Conservation (phyloP, 1,139 yeast species). For the Geotrichum macrosporum region DNA sequence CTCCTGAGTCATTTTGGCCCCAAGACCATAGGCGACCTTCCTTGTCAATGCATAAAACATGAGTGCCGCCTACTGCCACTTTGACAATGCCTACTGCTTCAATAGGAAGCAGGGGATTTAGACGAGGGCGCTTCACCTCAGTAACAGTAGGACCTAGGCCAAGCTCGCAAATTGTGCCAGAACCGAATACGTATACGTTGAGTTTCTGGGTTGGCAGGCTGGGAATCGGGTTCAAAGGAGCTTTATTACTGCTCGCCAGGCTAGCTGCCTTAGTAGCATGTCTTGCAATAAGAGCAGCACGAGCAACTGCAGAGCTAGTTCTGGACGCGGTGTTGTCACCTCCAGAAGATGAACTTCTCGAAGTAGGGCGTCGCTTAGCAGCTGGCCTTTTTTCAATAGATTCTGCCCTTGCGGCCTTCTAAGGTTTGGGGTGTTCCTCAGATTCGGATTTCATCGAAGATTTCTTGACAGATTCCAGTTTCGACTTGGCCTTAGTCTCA, state of each 20-base stretch:
- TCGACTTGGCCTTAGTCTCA: constrained; percentile 3
- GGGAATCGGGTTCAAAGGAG: constrained; percentile 32
- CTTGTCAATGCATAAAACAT: constrained; percentile 73
- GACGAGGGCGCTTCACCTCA: constrained; percentile 91
- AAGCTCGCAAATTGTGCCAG: constrained; percentile 94
- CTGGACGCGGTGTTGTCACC: not conserved
- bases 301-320: constrained; percentile 11
- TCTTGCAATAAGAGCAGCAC: constrained; percentile 16
- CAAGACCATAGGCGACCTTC: constrained; percentile 84
- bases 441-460: constrained; percentile 4
- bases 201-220: constrained; percentile 46
- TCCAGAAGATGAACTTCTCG: constrained; percentile 3
- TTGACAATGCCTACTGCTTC: constrained; percentile 70
- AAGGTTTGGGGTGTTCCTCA: not conserved
- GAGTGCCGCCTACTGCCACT: constrained; percentile 95
- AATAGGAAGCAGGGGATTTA: constrained; percentile 66
- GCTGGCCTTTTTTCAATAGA: constrained; percentile 2
- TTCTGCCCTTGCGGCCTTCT: constrained; percentile 1
- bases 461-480: constrained; percentile 1
- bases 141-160: constrained; percentile 92
- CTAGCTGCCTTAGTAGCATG: constrained; percentile 6
- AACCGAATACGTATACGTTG: constrained; percentile 89
- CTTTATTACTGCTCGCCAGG: constrained; percentile 1
- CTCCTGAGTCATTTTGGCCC: constrained; percentile 95
- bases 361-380: constrained; percentile 5